These are phyloP conservation scores for Gnetum montanum DNA, from an alignment of 75 land plant species.

Conservation along the genomic window DNA sequence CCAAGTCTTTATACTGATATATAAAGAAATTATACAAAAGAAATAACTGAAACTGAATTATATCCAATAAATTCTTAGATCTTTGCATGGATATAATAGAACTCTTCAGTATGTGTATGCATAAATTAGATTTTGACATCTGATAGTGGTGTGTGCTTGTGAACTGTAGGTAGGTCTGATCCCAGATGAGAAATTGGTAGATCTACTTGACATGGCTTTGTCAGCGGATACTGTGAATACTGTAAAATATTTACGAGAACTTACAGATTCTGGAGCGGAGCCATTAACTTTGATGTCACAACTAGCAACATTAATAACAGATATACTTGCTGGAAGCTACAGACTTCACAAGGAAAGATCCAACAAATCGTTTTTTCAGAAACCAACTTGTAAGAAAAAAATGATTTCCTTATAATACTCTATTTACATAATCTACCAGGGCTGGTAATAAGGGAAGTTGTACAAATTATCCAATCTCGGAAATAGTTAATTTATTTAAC, in stretches of 20 bases:
- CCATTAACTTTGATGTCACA: slow-evolving; percentile 93
- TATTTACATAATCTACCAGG: too few species aligned
- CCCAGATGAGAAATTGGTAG: slow-evolving; percentile 76
- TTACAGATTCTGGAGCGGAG: slow-evolving; percentile 83
- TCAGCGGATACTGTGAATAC: slow-evolving; percentile 92
- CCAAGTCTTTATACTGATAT: too few species aligned
- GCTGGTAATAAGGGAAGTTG: too few species aligned
- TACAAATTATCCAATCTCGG: too few species aligned
- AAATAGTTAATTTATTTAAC: too few species aligned
- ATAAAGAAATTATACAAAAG: too few species aligned
- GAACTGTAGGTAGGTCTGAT: slow-evolving; percentile 79
- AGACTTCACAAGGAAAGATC: slow-evolving; percentile 35
- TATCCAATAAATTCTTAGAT: too few species aligned
- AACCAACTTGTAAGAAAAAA: slow-evolving; percentile 56
- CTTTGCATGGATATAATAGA: too few species aligned
- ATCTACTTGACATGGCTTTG: slow-evolving; percentile 87
- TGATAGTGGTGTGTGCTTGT: neutral
- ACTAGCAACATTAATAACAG: slow-evolving; percentile 82
- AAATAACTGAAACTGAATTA: too few species aligned
- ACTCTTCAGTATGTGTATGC: too few species aligned
- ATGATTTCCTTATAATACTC: too few species aligned
- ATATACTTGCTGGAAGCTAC: slow-evolving; percentile 88
- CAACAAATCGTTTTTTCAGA: slow-evolving; percentile 63
- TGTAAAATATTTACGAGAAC: slow-evolving; percentile 64
- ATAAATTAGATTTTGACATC: too few species aligned